Evolutionary conservation across 768 basidiomycete species (phyloP).

Genomic region (Psilocybe tampanensis): DNA sequence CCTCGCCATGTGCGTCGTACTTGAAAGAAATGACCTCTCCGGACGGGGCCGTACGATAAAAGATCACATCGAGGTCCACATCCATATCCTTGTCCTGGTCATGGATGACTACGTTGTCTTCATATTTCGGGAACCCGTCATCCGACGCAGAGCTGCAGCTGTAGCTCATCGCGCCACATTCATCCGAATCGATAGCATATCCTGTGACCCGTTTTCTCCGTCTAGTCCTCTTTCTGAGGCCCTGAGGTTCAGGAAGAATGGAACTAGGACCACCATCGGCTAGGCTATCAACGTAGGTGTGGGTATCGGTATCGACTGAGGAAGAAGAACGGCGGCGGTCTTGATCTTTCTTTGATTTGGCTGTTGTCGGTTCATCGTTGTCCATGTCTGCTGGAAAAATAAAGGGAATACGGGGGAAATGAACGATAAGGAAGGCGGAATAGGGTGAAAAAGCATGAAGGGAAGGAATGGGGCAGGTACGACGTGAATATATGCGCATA

Average conservation of each 20-base stretch:
- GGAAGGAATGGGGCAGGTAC: too few species aligned
- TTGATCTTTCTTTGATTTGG: too few species aligned
- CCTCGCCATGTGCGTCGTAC: not conserved
- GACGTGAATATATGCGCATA: too few species aligned
- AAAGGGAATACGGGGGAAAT: too few species aligned
- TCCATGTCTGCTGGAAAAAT: too few species aligned
- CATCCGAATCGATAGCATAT: slow-evolving; percentile 34
- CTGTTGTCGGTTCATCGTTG: too few species aligned
- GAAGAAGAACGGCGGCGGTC: too few species aligned
- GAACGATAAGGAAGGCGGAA: too few species aligned
- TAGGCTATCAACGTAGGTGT: not conserved
- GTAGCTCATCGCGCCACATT: not conserved
- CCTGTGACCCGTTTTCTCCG: slow-evolving; percentile 25
- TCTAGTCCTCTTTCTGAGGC: not conserved
- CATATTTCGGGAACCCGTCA: slow-evolving; percentile 3
- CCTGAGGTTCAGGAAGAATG: not conserved
- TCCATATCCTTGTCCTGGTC: not conserved
- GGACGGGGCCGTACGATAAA: not conserved
- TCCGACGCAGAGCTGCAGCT: not conserved
- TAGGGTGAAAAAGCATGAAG: too few species aligned
- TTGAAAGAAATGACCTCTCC: slow-evolving; percentile 10
- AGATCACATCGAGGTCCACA: not conserved
- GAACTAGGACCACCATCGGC: not conserved
- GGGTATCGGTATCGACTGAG: not conserved
- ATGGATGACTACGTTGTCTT: not conserved